These are phyloP conservation scores for Rhododendron simsii DNA, from an alignment of 148 eudicot genomes.

Conservation along the genomic window DNA sequence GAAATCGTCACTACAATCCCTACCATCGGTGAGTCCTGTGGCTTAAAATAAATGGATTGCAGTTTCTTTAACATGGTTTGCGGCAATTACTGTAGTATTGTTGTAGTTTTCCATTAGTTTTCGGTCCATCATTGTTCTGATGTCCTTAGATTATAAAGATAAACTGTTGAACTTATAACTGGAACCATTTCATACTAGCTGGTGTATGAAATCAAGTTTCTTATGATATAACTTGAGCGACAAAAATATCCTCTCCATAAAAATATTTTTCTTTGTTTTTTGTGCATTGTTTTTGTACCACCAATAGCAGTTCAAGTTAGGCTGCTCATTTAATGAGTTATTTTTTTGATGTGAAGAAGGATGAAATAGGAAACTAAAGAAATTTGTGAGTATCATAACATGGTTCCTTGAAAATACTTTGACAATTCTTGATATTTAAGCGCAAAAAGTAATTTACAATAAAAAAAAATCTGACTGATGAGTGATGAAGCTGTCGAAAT, in stretches of 20 bases:
- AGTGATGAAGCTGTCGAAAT: neutral
- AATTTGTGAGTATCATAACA: neutral
- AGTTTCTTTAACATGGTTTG: neutral
- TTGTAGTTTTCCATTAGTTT: neutral
- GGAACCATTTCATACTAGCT: neutral
- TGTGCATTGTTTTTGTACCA: neutral
- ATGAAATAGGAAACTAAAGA: neutral
- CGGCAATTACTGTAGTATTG: neutral
- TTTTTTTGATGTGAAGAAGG: neutral
- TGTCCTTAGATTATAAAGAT: neutral
- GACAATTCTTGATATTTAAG: neutral
- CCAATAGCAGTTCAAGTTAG: neutral
- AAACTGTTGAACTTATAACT: neutral
- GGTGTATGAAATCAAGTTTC: neutral
- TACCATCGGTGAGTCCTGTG: slow-evolving; percentile 19
- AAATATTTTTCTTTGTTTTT: neutral
- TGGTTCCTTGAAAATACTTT: neutral
- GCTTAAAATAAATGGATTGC: neutral
- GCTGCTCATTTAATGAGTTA: neutral
- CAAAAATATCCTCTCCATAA: neutral
- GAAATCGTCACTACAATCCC: slow-evolving; percentile 29
- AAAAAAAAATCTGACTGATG: neutral
- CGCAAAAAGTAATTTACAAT: neutral
- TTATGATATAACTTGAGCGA: neutral
- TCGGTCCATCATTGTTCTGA: neutral